phyloP scores from a whole-genome alignment of 140 eudicot genomes.

The Stevia rebaudiana region DNA sequence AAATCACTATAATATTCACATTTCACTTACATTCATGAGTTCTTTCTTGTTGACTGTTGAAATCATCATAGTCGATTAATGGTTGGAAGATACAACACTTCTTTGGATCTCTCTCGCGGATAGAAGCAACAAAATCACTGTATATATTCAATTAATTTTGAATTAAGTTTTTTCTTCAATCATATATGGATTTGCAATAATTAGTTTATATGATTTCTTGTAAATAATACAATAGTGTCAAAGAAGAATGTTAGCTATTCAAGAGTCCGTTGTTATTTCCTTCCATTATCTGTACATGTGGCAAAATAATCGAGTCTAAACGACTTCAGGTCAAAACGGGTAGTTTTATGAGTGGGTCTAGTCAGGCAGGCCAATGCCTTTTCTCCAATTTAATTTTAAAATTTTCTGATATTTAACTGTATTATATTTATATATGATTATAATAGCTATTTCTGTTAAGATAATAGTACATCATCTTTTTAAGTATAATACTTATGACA shows the following conservation, averaged over 20 bases:
- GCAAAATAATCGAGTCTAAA: neutral
- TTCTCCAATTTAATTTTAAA: neutral
- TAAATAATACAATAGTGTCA: neutral
- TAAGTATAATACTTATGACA: neutral
- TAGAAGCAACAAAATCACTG: slow-evolving; percentile 2
- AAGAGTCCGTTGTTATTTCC: neutral
- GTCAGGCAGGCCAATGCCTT: neutral
- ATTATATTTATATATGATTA: neutral
- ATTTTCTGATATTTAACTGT: neutral
- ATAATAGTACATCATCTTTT: neutral
- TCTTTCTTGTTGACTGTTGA: neutral
- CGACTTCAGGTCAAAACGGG: neutral
- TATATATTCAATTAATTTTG: neutral
- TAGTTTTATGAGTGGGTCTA: neutral
- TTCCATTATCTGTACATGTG: neutral
- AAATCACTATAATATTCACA: neutral
- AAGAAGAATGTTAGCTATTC: neutral
- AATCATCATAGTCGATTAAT: neutral
- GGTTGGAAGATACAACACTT: slow-evolving; percentile 1
- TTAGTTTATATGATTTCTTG: neutral
- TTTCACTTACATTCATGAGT: slow-evolving; percentile 3
- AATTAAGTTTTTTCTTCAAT: neutral
- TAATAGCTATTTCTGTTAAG: neutral
- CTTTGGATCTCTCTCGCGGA: neutral
- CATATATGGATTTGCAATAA: neutral